These are phyloP conservation scores for Gastrolobium bilobum DNA, from an alignment of 306 rosid genomes.

Conservation along the genomic window DNA sequence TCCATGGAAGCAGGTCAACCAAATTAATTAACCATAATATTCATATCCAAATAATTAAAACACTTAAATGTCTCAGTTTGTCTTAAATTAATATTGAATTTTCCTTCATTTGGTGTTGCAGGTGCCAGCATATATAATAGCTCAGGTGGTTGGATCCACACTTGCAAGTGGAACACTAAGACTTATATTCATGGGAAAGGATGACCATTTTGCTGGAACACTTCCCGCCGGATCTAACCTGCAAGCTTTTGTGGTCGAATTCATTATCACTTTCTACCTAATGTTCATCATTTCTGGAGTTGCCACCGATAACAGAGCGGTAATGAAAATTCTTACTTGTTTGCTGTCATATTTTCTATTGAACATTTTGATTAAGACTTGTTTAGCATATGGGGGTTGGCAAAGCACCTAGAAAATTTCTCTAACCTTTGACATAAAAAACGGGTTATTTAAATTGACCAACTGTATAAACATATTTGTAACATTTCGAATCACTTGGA, in stretches of 20 bases:
- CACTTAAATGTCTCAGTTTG: not conserved
- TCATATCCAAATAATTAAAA: too few species aligned
- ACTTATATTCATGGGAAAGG: constrained; percentile 62
- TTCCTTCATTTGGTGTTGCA: constrained; percentile 10
- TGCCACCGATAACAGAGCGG: constrained; percentile 87
- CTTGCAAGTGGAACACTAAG: constrained; percentile 80
- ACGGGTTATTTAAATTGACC: not conserved
- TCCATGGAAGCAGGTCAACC: constrained; percentile 70
- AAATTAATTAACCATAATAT: not conserved
- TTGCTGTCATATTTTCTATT: not conserved
- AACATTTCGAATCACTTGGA: not conserved
- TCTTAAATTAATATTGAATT: constrained; percentile 1
- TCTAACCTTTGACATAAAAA: constrained; percentile 12
- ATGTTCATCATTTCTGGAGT: constrained; percentile 86
- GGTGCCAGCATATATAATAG: constrained; percentile 73
- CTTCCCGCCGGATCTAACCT: constrained; percentile 57
- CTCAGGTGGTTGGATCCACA: constrained; percentile 80
- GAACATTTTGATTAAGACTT: constrained; percentile 4
- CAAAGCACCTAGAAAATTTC: not conserved
- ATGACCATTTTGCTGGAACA: constrained; percentile 72
- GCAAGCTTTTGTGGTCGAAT: constrained; percentile 80
- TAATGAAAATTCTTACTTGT: constrained; percentile 24
- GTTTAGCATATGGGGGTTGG: constrained; percentile 11
- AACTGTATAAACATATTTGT: not conserved
- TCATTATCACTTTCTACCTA: constrained; percentile 85